Evolutionary conservation across 495 filamentous ascomycete genomes (phyloP), one percentile per base, ranked within the genome.

Genomic region (Aspergillus nidulans): DNA sequence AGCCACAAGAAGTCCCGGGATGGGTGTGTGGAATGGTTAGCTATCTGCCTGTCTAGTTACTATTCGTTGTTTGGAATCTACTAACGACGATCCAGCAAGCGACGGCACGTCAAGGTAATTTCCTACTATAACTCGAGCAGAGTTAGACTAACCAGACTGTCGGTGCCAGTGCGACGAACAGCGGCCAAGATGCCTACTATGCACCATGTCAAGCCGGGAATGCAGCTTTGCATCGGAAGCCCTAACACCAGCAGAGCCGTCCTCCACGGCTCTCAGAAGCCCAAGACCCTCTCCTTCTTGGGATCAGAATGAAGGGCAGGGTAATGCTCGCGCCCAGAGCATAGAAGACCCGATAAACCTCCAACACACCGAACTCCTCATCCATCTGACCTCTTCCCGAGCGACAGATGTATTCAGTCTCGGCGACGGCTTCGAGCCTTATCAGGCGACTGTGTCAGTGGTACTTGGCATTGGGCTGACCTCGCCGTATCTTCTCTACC

Each of bases 401-500:
- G 50, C 46, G 34, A 58, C 49, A 10, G 38, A 59, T 21, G 34
- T 61, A 13, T 49, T 67, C 44, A 51, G 36, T 24, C 41, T 56
- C 1, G 44, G 53, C 20, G 34, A 34, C 24, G 16, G 15, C 21
- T 3, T 21, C 12, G 39, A 44, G 9, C 36, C 25, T 6, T 26
- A 21, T 18, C 24, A 30, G 4, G 1, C 8, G 4, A n/a, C 46
- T 3, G 25, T 56, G 3, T 19, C 44, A 3, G 12, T 20, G 12
- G 24, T 1, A 13, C 38, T 51, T 1, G 43, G 32, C 0, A 15
- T 6, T 2, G 25, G 54, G 2, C 65, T 76, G 16, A 10, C 54
- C 18, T 57, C 46, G 16, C 70, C 74, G 10, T 77, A 65, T 49
- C 64, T 79, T 10, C 67, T 79, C 65, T 63, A 76, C 53, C 49